phyloP scores from a whole-genome alignment of 202 grass and related monocot genomes.

The Bolboschoenoplectus hybrid region DNA sequence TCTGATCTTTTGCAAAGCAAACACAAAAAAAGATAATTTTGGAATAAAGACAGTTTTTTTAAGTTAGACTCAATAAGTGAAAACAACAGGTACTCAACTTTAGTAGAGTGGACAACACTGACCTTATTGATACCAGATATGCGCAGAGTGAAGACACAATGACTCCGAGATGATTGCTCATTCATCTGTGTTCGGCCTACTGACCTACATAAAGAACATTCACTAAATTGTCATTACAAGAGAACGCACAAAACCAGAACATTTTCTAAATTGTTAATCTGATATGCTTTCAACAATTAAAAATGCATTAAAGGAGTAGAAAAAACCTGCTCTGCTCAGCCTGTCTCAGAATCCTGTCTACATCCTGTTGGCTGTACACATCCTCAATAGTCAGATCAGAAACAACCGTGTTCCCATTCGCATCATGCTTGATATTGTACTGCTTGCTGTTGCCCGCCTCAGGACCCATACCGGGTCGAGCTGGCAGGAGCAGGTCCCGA shows the following conservation, averaged over 20 bases:
- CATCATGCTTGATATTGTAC: slow-evolving; percentile 82
- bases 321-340: slow-evolving; percentile 82
- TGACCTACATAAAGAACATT: slow-evolving; percentile 54
- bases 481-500: slow-evolving; percentile 69
- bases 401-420: slow-evolving; percentile 73
- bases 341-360: slow-evolving; percentile 66
- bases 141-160: slow-evolving; percentile 92
- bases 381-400: slow-evolving; percentile 76
- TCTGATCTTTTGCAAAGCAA: slow-evolving; percentile 1
- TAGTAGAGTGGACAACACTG: slow-evolving; percentile 7
- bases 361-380: slow-evolving; percentile 68
- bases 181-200: slow-evolving; percentile 95
- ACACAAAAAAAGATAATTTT: not conserved
- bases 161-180: slow-evolving; percentile 89
- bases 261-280: not conserved
- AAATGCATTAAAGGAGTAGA: not conserved
- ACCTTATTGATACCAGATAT: slow-evolving; percentile 90
- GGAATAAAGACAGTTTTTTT: not conserved
- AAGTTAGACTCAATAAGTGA: not conserved
- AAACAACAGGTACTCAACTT: not conserved
- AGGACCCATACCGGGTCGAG: slow-evolving; percentile 33
- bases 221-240: not conserved
- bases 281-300: not conserved
- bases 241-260: not conserved
- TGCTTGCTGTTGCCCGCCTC: slow-evolving; percentile 46